Base-by-base conservation (phyloP, 2,329 filamentous ascomycete genomes). In the Parafenestella ontariensis region DNA sequence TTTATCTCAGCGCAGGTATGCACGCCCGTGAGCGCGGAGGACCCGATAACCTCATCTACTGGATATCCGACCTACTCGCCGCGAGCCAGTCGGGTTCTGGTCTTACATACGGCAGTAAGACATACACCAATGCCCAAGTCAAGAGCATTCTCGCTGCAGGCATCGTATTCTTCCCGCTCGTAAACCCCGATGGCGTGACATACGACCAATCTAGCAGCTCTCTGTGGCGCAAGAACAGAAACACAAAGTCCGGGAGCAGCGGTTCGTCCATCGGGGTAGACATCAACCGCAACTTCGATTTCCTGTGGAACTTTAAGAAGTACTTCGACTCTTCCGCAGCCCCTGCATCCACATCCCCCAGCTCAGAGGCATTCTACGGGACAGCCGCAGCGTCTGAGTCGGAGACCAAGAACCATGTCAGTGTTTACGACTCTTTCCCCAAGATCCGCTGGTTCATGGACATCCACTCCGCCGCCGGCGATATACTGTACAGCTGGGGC, bases 11-110 rank as follows among this genome's bases (percentile, higher is more conserved):
- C 54, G 80, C 79, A 37, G 82, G 77, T 23, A 79, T 86, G 42
- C 85, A 87, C 61, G 82, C 84, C 8, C 82, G 85, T 21, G 85
- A 87, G 71, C 81, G 85, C 9, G 84, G 84, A 23, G 82, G 79
- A 0, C 78, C 84, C 0, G 85, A 87, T 64, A 77, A 82, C 54
- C 74, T 86, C 13, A 70, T 87, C 39, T 85, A 85, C 76, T 86
- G 85, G 72, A 75, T 86, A 26, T 75, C 82, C 0, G 85, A 87
- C 64, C 76, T 87, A 3, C 77, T 87, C 3, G 78, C 79, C 42
- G 85, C 85, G 17, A 77, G 81, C 59, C 78, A 80, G 62, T 72
- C 78, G 29, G 76, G 78, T 20, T 77, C 73, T 3, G 84, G 83
- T 6, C 65, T 87, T 9, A 76, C 71, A 2, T 87, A 84, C 60